phyloP scores from a whole-genome alignment of 1,284 basidiomycete species.

The Peniophora sp. region DNA sequence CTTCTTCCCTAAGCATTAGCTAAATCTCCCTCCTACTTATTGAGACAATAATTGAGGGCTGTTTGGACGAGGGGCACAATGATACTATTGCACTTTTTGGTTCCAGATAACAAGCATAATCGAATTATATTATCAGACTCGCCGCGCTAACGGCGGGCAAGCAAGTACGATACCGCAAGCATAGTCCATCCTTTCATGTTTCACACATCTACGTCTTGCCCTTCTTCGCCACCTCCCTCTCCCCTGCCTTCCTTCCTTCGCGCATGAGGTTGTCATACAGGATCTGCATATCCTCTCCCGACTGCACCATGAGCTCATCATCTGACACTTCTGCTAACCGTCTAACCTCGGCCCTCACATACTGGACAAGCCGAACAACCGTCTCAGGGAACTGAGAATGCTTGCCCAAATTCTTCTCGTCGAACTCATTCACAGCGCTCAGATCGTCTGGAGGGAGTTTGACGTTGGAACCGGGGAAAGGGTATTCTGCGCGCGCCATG shows the following conservation, averaged over 20 bases:
- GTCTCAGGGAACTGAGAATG: conserved; percentile 73
- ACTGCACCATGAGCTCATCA: conserved; percentile 44
- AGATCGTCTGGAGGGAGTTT: conserved; percentile 57
- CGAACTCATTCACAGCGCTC: conserved; percentile 68
- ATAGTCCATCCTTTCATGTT: too few relatives aligned
- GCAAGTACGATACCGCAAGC: too few relatives aligned
- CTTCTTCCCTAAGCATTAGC: too few relatives aligned
- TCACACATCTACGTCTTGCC: conserved; percentile 12
- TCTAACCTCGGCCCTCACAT: conserved; percentile 70
- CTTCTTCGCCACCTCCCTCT: conserved; percentile 16
- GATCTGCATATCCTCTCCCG: too few relatives aligned
- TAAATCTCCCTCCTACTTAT: too few relatives aligned
- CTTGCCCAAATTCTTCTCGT: conserved; percentile 48
- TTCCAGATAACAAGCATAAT: too few relatives aligned
- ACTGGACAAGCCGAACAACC: conserved; percentile 71
- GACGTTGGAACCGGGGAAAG: conserved; percentile 30
- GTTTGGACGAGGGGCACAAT: too few relatives aligned
- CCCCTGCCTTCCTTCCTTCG: conserved; percentile 18
- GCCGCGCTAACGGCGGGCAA: too few relatives aligned
- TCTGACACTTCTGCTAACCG: conserved; percentile 72
- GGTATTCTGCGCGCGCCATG: conserved; percentile 63
- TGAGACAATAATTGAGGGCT: too few relatives aligned
- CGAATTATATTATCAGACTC: too few relatives aligned
- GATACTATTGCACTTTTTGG: too few relatives aligned
- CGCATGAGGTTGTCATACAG: background rate